Conservation (phyloP, 805 yeast species). For the Monosporozyma aerobia region DNA sequence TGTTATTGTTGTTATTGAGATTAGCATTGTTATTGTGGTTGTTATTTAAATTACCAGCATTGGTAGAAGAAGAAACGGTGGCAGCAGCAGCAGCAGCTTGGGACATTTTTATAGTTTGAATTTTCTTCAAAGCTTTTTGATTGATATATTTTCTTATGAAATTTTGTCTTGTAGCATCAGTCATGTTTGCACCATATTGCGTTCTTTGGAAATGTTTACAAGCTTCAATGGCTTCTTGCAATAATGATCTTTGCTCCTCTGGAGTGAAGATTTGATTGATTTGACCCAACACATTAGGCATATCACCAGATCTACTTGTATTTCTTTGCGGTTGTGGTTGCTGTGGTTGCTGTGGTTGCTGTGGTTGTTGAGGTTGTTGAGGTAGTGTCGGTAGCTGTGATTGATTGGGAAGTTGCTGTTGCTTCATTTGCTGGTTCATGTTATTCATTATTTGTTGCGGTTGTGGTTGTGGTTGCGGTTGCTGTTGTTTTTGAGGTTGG, state of each 20-base stretch:
- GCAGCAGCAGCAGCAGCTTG: constrained; percentile 16
- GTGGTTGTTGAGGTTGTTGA: constrained; percentile 20
- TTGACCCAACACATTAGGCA: constrained; percentile 28
- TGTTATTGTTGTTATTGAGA: constrained; percentile 3
- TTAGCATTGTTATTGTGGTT: constrained; percentile 1
- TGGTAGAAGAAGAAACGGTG: not conserved
- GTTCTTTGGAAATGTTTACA: constrained; percentile 30
- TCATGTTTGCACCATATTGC: constrained; percentile 21
- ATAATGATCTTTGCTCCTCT: constrained; percentile 28
- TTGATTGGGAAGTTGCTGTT: constrained; percentile 19
- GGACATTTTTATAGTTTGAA: constrained; percentile 23
- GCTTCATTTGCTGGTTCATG: constrained; percentile 1
- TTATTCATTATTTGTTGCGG: constrained; percentile 13
- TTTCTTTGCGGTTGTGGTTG: constrained; percentile 26
- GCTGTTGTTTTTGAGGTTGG: constrained; percentile 18
- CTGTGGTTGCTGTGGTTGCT: constrained; percentile 27
- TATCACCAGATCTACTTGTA: constrained; percentile 24
- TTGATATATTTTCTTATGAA: constrained; percentile 30
- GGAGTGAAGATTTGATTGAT: constrained; percentile 29
- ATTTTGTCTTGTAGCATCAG: constrained; percentile 24
- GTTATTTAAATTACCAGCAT: constrained; percentile 5
- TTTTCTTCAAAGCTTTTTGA: constrained; percentile 30
- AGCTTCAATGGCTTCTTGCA: constrained; percentile 31
- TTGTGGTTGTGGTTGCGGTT: constrained; percentile 7
- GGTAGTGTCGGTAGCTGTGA: constrained; percentile 15